phyloP scores from a whole-genome alignment of 257 asterid species.

The Solanum chiquidenum region DNA sequence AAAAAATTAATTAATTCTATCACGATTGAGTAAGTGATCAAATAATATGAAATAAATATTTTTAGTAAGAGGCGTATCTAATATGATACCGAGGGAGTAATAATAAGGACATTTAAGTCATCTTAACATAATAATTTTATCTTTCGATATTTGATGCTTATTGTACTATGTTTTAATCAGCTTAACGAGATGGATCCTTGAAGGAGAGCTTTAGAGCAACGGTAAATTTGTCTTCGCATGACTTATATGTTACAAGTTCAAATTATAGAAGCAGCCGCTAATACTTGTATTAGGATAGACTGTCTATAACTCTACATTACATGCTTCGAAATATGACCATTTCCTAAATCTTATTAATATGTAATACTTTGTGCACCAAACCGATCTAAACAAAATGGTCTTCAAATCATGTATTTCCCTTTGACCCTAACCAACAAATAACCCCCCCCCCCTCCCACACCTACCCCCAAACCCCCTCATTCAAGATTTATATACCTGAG shows the following conservation, averaged over 20 bases:
- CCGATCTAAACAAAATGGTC: not conserved
- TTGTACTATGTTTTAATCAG: not conserved
- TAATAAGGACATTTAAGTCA: not conserved
- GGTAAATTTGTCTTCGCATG: not conserved
- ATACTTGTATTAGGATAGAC: not conserved
- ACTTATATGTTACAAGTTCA: accelerated
- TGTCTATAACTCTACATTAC: not conserved
- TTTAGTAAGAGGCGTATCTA: too few relatives aligned
- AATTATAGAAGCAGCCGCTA: not conserved
- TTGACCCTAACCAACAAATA: not conserved
- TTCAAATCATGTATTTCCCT: not conserved
- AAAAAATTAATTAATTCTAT: too few relatives aligned
- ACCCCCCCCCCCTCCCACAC: not conserved
- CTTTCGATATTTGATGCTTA: not conserved
- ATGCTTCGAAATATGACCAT: accelerated
- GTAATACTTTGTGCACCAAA: not conserved
- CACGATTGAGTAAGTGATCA: too few relatives aligned
- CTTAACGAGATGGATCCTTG: not conserved
- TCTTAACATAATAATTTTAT: not conserved
- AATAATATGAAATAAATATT: too few relatives aligned
- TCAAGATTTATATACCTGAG: not conserved
- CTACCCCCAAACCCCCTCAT: not conserved
- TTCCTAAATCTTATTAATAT: not conserved
- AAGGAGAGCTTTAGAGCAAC: not conserved
- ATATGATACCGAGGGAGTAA: not conserved